Conservation (phyloP, 176 grass and related monocot species). For the Oryza punctata region DNA sequence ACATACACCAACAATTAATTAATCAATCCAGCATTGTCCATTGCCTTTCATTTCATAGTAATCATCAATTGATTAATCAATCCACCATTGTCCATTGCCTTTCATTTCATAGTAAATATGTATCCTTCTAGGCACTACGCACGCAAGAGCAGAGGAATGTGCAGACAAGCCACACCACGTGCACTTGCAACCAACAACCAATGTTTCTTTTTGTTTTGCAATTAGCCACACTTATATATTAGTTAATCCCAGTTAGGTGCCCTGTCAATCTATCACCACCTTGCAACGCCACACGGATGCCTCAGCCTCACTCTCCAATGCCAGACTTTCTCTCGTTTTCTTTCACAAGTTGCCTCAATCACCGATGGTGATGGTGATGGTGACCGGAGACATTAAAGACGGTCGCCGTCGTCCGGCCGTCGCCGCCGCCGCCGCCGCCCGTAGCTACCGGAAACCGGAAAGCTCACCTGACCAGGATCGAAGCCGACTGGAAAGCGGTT, state of each 20-base stretch:
- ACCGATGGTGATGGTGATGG: neutral
- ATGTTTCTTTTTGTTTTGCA: neutral
- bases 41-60: no score
- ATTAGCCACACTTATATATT: neutral
- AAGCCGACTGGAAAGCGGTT: slow-evolving; percentile 29
- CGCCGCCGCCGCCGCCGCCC: neutral
- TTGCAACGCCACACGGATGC: neutral
- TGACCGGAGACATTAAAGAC: neutral
- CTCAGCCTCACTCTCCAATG: neutral
- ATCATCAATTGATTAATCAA: no score
- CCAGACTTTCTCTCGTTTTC: neutral
- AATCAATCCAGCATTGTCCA: no score
- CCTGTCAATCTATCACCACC: slow-evolving; percentile 1
- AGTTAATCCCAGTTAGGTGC: neutral
- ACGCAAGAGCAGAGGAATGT: no score
- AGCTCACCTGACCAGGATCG: neutral
- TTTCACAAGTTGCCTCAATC: neutral
- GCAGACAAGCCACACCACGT: neutral
- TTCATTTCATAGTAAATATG: no score
- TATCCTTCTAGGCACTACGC: no score
- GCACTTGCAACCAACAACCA: neutral
- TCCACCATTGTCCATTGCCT: no score
- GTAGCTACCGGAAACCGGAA: neutral
- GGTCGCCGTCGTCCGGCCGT: neutral
- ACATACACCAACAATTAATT: neutral